Evolutionary conservation across 1,139 yeast species (phyloP).

Genomic region (Yamadazyma sp.): DNA sequence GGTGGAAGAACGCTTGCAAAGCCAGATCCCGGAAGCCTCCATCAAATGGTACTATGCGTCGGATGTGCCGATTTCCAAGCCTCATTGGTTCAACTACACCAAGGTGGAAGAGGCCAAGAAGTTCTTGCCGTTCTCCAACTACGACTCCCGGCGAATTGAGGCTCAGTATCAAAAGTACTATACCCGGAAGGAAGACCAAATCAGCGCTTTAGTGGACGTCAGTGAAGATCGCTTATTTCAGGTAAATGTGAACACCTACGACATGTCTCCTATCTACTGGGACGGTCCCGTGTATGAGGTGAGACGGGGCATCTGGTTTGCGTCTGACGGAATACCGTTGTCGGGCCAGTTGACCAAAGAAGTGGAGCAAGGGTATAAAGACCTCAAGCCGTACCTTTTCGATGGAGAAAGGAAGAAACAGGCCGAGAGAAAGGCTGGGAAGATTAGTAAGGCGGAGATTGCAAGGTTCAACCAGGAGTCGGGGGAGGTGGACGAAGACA

Average conservation of each 20-base stretch:
- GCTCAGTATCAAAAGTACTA: constrained; percentile 7
- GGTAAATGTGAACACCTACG: constrained; percentile 59
- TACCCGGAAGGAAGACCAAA: not conserved
- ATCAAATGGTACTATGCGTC: constrained; percentile 80
- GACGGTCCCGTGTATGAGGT: constrained; percentile 84
- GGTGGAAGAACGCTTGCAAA: constrained; percentile 10
- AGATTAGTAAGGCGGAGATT: constrained; percentile 12
- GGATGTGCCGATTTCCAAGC: constrained; percentile 71
- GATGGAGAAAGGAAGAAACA: constrained; percentile 13
- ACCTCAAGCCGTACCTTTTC: constrained; percentile 31
- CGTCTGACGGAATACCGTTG: constrained; percentile 60
- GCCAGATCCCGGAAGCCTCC: constrained; percentile 14
- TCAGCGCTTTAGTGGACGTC: constrained; percentile 45
- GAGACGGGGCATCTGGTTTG: constrained; percentile 85
- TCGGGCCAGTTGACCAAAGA: constrained; percentile 50
- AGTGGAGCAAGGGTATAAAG: constrained; percentile 56
- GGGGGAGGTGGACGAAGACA: constrained; percentile 9
- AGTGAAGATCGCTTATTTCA: constrained; percentile 80
- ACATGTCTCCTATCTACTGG: constrained; percentile 79
- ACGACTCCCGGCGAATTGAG: constrained; percentile 67
- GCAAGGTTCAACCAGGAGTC: constrained; percentile 15
- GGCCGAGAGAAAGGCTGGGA: constrained; percentile 2
- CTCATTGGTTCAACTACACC: constrained; percentile 53
- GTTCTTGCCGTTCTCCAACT: constrained; percentile 66
- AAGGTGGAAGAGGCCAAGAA: constrained; percentile 53